Evolutionary conservation across 306 rosid species (phyloP), one percentile per base, ranked within the genome.

Genomic region (Senna tora): DNA sequence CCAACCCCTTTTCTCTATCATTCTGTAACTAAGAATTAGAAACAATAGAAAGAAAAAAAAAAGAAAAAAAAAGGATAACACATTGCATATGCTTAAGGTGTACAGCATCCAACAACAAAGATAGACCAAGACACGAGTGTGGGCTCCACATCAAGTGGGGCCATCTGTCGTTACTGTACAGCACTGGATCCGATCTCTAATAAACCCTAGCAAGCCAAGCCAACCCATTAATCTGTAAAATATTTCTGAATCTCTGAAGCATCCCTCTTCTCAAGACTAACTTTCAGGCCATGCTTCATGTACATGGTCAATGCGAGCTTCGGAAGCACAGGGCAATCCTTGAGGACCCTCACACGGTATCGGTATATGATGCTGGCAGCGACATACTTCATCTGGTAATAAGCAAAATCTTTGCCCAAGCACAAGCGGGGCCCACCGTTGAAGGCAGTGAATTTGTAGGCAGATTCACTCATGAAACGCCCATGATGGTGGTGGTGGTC

Each of bases 401-500:
- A 91, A 1, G 98, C 98, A 69, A 94, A 90, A 66, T 94, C 97
- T 75, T 85, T 88, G 54, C 98, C 98, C 69, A 94, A 83, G 60
- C 98, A 94, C 15, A 94, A 71, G 2, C 98, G 84, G 20, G 98
- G 98, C 10, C 98, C 98, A 7, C 97, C 98, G 16, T 94, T 94
- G 85, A 94, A 94, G 54, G 96, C 95, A 2, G 92, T 77, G 83
- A 94, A 94, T 71, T 84, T 89, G 85, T 94, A 94, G 0, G 96
- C 96, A 3, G 96, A 87, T 36, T 90, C 95, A 43, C 93, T 84
- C 87, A 84, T 84, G 87, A 84, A 94, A 1, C 63, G 67, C 0
- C 95, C 96, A 54, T n/a, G n/a, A n/a, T n/a, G n/a, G n/a, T n/a
- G n/a, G n/a, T n/a, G n/a, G n/a, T n/a, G n/a, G n/a, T 89, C 90